Evolutionary conservation across 2,329 filamentous ascomycete species (phyloP), one percentile per base, ranked within the genome.

Genomic region (Corniculantispora saksenae): DNA sequence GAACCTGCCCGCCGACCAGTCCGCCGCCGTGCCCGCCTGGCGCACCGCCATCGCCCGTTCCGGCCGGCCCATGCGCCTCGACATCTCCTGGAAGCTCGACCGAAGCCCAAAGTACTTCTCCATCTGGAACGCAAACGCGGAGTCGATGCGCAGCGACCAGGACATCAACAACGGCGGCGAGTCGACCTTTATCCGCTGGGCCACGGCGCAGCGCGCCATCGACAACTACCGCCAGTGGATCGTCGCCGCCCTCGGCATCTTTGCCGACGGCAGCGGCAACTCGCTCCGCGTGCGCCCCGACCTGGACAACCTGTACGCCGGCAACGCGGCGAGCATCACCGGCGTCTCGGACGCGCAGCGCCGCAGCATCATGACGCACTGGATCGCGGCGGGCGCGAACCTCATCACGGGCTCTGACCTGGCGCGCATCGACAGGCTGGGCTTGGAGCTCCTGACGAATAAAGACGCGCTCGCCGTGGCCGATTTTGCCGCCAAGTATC

Each of bases 211-310:
- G 61, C 64, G 68, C 62, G 67, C 68, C 50, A 63, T 69, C 40
- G 67, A 67, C 50, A 69, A 69, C 61, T 69, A 69, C 50, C 66
- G 67, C 25, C 67, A 69, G 57, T 69, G 64, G 58, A 67, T 69
- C 65, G 45, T 67, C 51, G 68, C 68, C 32, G 68, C 64, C 15
- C 45, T 65, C 48, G 29, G 48, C 64, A 60, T 64, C 38, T 69
- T 69, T 48, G 57, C 65, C 53, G 48, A 60, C 19, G 56, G n/a
- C 32, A 32, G 32, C 6, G 10, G 15, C 8, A 10, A 27, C 6
- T 27, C 38, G 58, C 59, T 70, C 13, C 63, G 59, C 45, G 65
- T 68, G 43, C 64, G 67, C 35, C 67, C 67, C 35, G 67, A 70
- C 59, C 56, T 70, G 45, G 68, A 70, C 40, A 70, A 67, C 55